A percentile compares a stretch with the other conserved stretches of the same genome.
Conservation (phyloP, 805 yeast species). For the Starmera quercuum region DNA sequence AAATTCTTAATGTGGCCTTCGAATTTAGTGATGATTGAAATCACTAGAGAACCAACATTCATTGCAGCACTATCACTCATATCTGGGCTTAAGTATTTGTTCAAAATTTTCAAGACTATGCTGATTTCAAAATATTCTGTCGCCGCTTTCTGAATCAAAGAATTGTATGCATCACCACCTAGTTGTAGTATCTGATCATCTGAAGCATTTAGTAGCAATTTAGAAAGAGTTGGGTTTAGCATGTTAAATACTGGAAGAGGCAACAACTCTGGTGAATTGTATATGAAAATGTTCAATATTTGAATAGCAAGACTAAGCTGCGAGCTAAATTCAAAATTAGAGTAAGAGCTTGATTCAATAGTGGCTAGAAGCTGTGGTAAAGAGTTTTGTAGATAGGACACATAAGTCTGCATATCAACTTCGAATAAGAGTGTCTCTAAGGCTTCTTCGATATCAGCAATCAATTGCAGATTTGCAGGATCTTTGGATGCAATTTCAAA, state of each 20-base stretch:
- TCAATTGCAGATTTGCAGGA: constrained; percentile 65
- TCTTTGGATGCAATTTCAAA: constrained; percentile 63
- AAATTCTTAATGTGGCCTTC: constrained; percentile 26
- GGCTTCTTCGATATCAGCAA: constrained; percentile 62
- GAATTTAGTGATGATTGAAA: constrained; percentile 49
- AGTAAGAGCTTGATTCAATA: constrained; percentile 16
- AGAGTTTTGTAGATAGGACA: constrained; percentile 39
- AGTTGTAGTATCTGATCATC: constrained; percentile 76
- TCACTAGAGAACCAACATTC: constrained; percentile 61
- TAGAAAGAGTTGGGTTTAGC: constrained; percentile 33
- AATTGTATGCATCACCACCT: constrained; percentile 67
- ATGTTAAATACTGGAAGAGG: constrained; percentile 34
- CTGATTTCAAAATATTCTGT: constrained; percentile 12
- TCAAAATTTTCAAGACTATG: constrained; percentile 51
- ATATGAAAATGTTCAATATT: constrained; percentile 40
- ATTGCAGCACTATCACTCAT: constrained; percentile 77
- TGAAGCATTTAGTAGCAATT: constrained; percentile 29
- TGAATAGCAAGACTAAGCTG: constrained; percentile 53
- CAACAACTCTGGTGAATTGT: constrained; percentile 30
- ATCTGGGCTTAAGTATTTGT: constrained; percentile 62
- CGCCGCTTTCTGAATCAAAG: constrained; percentile 38
- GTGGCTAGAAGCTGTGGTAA: constrained; percentile 43
- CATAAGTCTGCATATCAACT: constrained; percentile 37
- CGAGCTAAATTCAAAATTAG: constrained; percentile 45
- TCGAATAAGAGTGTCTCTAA: constrained; percentile 49